phyloP scores from a whole-genome alignment of 2,329 filamentous ascomycete species.

The Penicillium sp. region DNA sequence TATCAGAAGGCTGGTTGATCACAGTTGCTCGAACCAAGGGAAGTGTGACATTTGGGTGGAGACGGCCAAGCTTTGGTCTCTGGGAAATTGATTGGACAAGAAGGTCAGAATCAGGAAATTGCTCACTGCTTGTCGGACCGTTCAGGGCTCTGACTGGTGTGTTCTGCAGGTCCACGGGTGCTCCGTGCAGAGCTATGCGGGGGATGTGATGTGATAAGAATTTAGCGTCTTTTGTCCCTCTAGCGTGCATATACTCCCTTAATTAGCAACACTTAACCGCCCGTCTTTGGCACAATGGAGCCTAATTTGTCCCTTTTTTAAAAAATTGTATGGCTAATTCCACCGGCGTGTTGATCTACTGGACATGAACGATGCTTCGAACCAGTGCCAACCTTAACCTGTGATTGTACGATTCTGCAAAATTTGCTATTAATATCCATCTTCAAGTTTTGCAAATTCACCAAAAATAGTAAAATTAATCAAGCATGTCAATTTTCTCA shows the following conservation, averaged over 20 bases:
- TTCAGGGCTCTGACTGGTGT: not conserved
- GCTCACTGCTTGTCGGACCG: not conserved
- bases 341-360: not conserved
- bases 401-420: not conserved
- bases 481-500: not conserved
- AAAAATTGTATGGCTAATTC: not conserved
- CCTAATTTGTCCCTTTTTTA: slow-evolving; percentile 9
- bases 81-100: not conserved
- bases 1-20: not conserved
- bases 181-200: not conserved
- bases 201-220: slow-evolving; percentile 11
- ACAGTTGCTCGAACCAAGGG: not conserved
- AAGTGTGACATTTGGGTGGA: slow-evolving; percentile 1
- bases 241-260: slow-evolving; percentile 10
- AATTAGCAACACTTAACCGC: slow-evolving; percentile 26
- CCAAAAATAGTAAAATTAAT: not conserved
- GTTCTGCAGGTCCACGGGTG: not conserved
- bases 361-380: not conserved
- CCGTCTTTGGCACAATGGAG: not conserved
- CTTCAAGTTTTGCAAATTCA: not conserved
- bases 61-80: slow-evolving; percentile 1
- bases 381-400: not conserved
- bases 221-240: not conserved
- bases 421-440: not conserved
- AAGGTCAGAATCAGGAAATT: not conserved